These are phyloP conservation scores for Trametes versicolor DNA, from an alignment of 1,284 basidiomycete genomes.

Conservation along the genomic window DNA sequence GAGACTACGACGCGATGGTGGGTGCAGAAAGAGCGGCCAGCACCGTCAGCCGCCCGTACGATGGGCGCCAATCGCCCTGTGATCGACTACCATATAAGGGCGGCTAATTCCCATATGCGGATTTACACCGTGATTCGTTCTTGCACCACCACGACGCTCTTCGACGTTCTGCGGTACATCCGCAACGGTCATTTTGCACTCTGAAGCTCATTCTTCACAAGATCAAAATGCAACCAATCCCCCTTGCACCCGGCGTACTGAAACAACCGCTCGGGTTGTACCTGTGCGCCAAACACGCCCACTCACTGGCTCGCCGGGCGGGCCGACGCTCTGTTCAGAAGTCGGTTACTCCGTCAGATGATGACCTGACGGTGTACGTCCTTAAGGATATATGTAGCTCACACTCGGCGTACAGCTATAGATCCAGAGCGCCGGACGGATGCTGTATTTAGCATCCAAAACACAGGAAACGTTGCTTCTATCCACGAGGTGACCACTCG, in stretches of 20 bases:
- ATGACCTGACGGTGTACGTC: background rate
- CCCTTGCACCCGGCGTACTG: too few relatives aligned
- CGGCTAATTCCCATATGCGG: background rate
- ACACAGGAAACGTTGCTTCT: background rate
- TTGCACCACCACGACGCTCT: background rate
- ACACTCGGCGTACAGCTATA: background rate
- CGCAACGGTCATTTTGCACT: background rate
- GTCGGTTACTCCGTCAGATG: background rate
- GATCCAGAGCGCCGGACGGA: background rate
- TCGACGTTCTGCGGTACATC: background rate
- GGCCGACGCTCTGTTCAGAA: background rate
- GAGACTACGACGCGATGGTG: background rate
- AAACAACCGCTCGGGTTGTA: background rate
- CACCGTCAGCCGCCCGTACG: background rate
- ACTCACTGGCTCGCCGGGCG: background rate
- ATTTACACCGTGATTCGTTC: background rate
- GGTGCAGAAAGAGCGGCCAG: background rate
- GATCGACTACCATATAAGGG: constrained; percentile 2
- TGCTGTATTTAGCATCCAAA: background rate
- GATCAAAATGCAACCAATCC: too few relatives aligned
- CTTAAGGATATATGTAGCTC: background rate
- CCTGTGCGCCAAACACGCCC: too few relatives aligned
- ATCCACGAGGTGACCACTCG: background rate
- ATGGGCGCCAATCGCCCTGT: background rate
- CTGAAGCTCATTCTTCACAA: too few relatives aligned